Conservation (phyloP, 371 early-diverging fungal species). For the Rhizopus delemar region DNA sequence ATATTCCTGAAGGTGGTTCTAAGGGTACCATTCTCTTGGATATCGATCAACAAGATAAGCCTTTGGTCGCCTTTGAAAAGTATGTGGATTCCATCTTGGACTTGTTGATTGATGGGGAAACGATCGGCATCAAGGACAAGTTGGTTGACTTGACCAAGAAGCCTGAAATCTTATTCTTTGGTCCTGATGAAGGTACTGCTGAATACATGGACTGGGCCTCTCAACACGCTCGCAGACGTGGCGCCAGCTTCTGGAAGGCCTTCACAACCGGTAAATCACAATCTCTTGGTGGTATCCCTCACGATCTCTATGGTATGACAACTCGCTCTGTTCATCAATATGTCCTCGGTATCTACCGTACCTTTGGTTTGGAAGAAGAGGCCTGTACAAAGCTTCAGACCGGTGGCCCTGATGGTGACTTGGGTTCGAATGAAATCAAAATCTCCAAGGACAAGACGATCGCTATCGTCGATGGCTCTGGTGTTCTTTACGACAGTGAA, state of each 20-base stretch:
- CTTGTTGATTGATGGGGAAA: slow-evolving; percentile 86
- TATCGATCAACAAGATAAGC: slow-evolving; percentile 91
- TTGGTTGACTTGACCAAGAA: slow-evolving; percentile 89
- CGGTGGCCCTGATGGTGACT: slow-evolving; percentile 97
- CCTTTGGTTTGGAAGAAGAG: slow-evolving; percentile 80
- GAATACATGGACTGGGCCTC: slow-evolving; percentile 99
- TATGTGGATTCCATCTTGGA: slow-evolving; percentile 96
- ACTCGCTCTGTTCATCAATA: slow-evolving; percentile 98
- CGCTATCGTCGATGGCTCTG: slow-evolving; percentile 94
- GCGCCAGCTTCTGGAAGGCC: slow-evolving; percentile 97
- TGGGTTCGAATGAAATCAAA: slow-evolving; percentile 98
- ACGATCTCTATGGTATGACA: slow-evolving; percentile 97
- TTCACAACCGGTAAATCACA: slow-evolving; percentile 98
- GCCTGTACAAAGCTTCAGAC: slow-evolving; percentile 91
- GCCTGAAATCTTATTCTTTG: slow-evolving; percentile 97
- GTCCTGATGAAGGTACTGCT: slow-evolving; percentile 98
- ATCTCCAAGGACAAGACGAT: slow-evolving; percentile 95
- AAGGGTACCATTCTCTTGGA: slow-evolving; percentile 97
- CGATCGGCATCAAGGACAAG: slow-evolving; percentile 95
- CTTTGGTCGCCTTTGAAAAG: slow-evolving; percentile 96
- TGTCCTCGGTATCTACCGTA: slow-evolving; percentile 92
- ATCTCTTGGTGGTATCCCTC: slow-evolving; percentile 95
- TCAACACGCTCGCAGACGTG: slow-evolving; percentile 89
- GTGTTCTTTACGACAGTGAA: slow-evolving; percentile 90
- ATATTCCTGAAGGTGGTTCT: slow-evolving; percentile 98